phyloP scores from a whole-genome alignment of 306 rosid genomes.

The Rosa persica region DNA sequence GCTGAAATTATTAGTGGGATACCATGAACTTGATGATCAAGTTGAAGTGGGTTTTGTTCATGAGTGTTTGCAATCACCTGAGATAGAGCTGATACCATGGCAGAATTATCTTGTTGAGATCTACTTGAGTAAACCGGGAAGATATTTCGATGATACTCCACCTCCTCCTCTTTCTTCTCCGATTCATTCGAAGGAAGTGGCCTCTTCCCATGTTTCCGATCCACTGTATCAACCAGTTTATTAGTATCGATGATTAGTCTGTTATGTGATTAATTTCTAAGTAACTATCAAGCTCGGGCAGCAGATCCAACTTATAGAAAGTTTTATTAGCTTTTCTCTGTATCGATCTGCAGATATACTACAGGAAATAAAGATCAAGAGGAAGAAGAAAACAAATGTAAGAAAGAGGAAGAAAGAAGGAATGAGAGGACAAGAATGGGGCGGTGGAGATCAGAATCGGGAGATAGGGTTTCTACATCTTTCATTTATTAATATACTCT shows the following conservation, averaged over 20 bases:
- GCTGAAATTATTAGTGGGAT: constrained; percentile 13
- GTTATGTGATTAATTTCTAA: background rate
- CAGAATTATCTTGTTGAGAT: constrained; percentile 71
- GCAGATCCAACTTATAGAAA: background rate
- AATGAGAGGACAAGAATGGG: background rate
- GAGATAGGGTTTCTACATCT: constrained; percentile 13
- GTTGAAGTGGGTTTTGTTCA: background rate
- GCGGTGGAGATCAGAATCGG: background rate
- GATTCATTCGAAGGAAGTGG: constrained; percentile 41
- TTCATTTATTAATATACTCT: background rate
- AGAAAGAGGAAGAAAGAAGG: background rate
- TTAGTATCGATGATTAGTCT: background rate
- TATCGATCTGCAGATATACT: background rate
- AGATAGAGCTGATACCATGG: constrained; percentile 70
- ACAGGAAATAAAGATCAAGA: constrained; percentile 4
- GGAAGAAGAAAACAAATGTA: background rate
- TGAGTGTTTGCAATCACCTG: constrained; percentile 60
- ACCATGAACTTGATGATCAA: constrained; percentile 17
- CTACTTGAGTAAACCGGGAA: constrained; percentile 76
- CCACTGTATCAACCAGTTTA: constrained; percentile 26
- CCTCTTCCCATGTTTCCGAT: constrained; percentile 50
- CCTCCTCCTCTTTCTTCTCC: constrained; percentile 55
- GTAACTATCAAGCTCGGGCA: constrained; percentile 7
- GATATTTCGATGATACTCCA: constrained; percentile 17
- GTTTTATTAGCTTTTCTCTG: background rate